Base-by-base conservation (phyloP, 1,139 yeast species). In the Taphrina pruni region DNA sequence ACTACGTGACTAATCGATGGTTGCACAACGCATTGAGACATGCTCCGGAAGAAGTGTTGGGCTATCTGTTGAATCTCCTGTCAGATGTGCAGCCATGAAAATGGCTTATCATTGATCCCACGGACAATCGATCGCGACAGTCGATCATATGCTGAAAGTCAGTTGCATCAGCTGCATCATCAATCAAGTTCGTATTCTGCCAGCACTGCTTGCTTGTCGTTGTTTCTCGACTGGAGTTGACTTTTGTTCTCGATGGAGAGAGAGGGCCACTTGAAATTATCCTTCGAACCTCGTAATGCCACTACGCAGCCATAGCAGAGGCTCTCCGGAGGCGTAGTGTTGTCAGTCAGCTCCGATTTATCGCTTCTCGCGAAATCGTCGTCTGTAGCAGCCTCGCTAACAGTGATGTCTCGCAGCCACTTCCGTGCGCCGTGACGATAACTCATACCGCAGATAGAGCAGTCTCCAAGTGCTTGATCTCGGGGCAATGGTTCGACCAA, bases 321-420 rank as follows among this genome's bases (percentile, higher is more conserved):
- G 45, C 39, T 48, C 21, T 64, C 67, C 26, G 51, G 51, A 9
- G 2, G 17, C 11, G 26, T 46, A n/a, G 20, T 17, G 26, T 12
- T 12, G 1, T 46, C 51, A 11, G 43, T 9, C 43, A 14, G 14
- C 14, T 14, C 11, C 2, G 14, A 14, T 11, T 14, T 14, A 2
- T 11, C 11, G 6, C 43, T 14, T 39, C 14, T 11, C 11, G 48
- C 12, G 48, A n/a, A 7, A 12, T 14, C 20, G n/a, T 12, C 48
- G 8, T 6, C 39, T 6, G 54, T 55, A 6, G 86, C 87, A 0
- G 87, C 80, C 1, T 84, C 83, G 71, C 81, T 84, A 12, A 88
- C 94, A 0, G 97, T 90, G 68, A 91, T 91, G 41, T 85, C 84
- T 65, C 82, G 81, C 48, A 91, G 79, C 97, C 97, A 92, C 12